Conservation (phyloP, 1,284 basidiomycete genomes). For the Moesziomyces sp. region DNA sequence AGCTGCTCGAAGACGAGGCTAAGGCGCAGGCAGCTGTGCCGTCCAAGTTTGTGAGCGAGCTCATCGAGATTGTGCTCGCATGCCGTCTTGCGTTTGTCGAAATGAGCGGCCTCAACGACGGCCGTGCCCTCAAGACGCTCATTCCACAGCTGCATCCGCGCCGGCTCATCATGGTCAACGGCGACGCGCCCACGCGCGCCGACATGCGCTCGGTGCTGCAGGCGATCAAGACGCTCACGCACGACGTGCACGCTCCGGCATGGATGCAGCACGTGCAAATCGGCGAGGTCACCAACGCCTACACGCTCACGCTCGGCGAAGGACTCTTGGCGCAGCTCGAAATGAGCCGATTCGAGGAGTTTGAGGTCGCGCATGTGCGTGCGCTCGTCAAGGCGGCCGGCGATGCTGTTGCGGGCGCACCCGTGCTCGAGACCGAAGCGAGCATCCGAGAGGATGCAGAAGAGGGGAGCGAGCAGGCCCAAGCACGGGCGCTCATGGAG, state of each 20-base stretch:
- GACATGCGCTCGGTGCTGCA: slow-evolving; percentile 37
- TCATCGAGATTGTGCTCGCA: slow-evolving; percentile 79
- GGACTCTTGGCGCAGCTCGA: slow-evolving; percentile 81
- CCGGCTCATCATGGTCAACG: slow-evolving; percentile 63
- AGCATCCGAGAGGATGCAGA: background rate
- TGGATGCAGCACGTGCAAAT: slow-evolving; percentile 83
- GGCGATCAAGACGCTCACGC: slow-evolving; percentile 74
- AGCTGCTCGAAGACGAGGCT: slow-evolving; percentile 61
- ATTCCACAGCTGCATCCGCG: slow-evolving; percentile 95
- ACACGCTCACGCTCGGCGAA: slow-evolving; percentile 92
- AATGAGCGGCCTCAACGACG: slow-evolving; percentile 94
- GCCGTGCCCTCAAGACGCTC: slow-evolving; percentile 94
- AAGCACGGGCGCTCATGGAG: background rate
- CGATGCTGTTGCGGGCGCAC: slow-evolving; percentile 1
- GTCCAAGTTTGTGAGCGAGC: slow-evolving; percentile 85
- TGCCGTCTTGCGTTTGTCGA: slow-evolving; percentile 91
- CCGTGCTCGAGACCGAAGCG: slow-evolving; percentile 19
- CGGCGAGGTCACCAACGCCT: slow-evolving; percentile 93
- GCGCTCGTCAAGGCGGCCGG: slow-evolving; percentile 9
- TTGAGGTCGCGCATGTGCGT: slow-evolving; percentile 33
- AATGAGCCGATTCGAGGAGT: slow-evolving; percentile 91
- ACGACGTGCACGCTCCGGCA: slow-evolving; percentile 84
- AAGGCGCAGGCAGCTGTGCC: slow-evolving; percentile 76
- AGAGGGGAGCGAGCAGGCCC: background rate
- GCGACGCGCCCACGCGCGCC: slow-evolving; percentile 33